These are phyloP conservation scores for Hanseniaspora lachancei DNA, from an alignment of 805 yeast genomes.

Conservation along the genomic window DNA sequence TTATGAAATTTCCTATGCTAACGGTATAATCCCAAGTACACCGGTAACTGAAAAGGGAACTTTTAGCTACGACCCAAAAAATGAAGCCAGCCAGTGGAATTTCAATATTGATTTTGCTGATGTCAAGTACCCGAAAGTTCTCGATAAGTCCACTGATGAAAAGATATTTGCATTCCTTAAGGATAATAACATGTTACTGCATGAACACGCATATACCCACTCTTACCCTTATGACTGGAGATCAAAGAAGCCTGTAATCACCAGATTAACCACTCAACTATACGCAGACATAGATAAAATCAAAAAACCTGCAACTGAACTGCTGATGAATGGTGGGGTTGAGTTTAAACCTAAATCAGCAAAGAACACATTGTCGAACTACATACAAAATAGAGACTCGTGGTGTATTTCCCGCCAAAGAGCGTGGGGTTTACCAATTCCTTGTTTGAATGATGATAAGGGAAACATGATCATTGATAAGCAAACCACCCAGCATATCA, in stretches of 20 bases:
- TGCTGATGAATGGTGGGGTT: constrained; percentile 30
- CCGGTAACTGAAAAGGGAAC: constrained; percentile 70
- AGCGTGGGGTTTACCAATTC: constrained; percentile 96
- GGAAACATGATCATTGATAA: constrained; percentile 52
- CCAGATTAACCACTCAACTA: constrained; percentile 95
- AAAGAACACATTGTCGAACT: constrained; percentile 52
- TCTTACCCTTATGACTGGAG: constrained; percentile 97
- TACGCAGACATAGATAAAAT: constrained; percentile 44
- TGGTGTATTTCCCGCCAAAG: constrained; percentile 98
- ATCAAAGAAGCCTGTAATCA: constrained; percentile 85
- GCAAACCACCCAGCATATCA: constrained; percentile 44
- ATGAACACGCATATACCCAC: constrained; percentile 47
- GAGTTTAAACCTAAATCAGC: constrained; percentile 67
- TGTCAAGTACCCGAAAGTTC: constrained; percentile 28
- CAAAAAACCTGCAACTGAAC: background rate
- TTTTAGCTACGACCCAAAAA: constrained; percentile 30
- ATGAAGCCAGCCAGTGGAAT: constrained; percentile 27
- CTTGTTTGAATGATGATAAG: constrained; percentile 57
- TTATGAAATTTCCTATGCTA: constrained; percentile 50
- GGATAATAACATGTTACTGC: constrained; percentile 33
- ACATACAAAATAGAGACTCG: constrained; percentile 65
- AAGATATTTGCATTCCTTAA: constrained; percentile 34
- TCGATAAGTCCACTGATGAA: constrained; percentile 41
- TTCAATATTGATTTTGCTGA: background rate
- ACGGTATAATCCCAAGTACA: constrained; percentile 49